A percentile compares a stretch with the other conserved stretches of the same genome.
Evolutionary conservation across 2,329 filamentous ascomycete species (phyloP).

Genomic region (Botrytis deweyae): DNA sequence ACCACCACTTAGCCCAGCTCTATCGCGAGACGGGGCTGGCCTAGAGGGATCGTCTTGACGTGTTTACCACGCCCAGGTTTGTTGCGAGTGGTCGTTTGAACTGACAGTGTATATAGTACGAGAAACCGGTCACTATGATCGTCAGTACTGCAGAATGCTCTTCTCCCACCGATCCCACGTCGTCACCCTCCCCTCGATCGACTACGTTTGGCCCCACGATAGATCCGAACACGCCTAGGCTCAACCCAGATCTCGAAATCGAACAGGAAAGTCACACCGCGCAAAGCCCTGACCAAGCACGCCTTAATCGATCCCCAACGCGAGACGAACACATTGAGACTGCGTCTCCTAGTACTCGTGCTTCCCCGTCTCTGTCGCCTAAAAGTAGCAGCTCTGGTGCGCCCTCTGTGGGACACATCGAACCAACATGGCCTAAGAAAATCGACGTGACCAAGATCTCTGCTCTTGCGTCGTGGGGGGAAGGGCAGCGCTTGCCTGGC

Average conservation of each 20-base stretch:
- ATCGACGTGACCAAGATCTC: conserved; percentile 9
- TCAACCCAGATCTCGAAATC: conserved; percentile 1
- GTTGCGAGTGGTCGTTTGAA: not conserved
- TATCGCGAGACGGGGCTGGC: conserved; percentile 1
- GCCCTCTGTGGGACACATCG: conserved; percentile 4
- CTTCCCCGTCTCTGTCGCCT: conserved; percentile 5
- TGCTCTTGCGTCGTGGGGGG: conserved; percentile 14
- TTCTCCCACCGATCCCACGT: conserved; percentile 4
- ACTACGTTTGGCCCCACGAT: conserved; percentile 3
- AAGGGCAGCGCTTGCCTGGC: conserved; percentile 9
- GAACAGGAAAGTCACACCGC: not conserved
- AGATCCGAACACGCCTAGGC: not conserved
- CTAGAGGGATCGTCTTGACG: conserved; percentile 3
- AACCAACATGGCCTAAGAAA: conserved; percentile 14
- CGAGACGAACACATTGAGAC: not conserved
- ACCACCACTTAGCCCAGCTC: conserved; percentile 10
- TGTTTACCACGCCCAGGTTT: not conserved
- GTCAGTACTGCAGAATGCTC: conserved; percentile 8
- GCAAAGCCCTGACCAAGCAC: conserved; percentile 3
- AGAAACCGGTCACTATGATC: not conserved
- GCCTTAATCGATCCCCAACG: conserved; percentile 3
- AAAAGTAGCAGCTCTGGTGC: conserved; percentile 11
- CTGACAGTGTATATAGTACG: conserved; percentile 10
- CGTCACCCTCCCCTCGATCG: conserved; percentile 11
- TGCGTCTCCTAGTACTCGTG: conserved; percentile 11